Evolutionary conservation across 208 protist genomes (phyloP), one percentile per base, ranked within the genome.

Genomic region (Leishmania tarentolae): DNA sequence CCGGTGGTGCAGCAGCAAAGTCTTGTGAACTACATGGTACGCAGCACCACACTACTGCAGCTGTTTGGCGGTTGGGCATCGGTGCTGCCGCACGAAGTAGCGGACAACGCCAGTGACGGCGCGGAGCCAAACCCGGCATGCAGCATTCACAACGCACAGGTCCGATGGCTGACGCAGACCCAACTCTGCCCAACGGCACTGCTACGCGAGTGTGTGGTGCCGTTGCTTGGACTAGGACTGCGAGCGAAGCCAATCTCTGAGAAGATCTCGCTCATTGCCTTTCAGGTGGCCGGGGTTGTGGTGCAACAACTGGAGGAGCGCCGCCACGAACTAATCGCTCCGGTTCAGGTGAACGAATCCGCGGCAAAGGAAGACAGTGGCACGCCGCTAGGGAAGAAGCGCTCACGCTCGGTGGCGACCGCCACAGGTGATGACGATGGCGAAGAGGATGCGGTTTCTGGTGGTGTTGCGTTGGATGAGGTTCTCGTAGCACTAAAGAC

Each of bases 21-120:
- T 47, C 79, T 97, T 24, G 84, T 85, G 31, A 95, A 94, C 83
- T 96, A 96, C 80, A 91, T 96, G 84, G 95, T 98, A 72, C 93
- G 95, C 76, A 92, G 87, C 40, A 81, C 91, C n/a, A 94, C 95
- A 7, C 83, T 98, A 69, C 76, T 95, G 69, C 93, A 98, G 88
- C 91, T 94, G 75, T 82, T 94, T 68, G 95, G 93, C 37, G 95
- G 91, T 24, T 86, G 90, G 80, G 80, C 95, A 50, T 88, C 88
- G 24, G 85, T 94, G 7, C 87, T 96, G 61, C 93, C 92, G 21
- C 81, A 74, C 68, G 78, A 81, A 52, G 56, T 47, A 53, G 3
- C 63, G 40, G 63, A 70, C 52, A 79, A 82, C 21, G 68, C 78
- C n/a, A 69, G 77, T n/a, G 72, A 83, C 4, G 72, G 37, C 40